phyloP scores from a whole-genome alignment of 768 basidiomycete genomes.

The Sutorius australiensis region DNA sequence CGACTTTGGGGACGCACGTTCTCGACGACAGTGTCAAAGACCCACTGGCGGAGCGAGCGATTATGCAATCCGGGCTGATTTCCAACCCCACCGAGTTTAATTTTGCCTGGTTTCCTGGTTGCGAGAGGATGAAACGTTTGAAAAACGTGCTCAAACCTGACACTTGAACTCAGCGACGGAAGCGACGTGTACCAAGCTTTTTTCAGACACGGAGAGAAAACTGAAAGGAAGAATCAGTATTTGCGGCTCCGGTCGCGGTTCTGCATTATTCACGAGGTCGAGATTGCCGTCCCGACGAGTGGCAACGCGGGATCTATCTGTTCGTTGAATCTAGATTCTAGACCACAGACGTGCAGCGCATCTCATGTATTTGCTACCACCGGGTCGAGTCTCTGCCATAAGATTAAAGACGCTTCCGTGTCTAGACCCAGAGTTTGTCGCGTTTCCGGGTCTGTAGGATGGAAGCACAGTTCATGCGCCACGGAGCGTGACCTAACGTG shows the following conservation, averaged over 20 bases:
- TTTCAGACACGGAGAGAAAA: background rate
- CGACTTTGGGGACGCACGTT: no score
- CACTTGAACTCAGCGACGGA: background rate
- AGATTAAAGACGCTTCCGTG: background rate
- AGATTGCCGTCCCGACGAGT: background rate
- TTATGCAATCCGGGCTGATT: no score
- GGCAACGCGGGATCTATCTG: background rate
- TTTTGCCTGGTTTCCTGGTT: no score
- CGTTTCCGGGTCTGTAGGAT: background rate
- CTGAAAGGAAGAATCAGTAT: background rate
- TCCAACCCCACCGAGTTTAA: no score
- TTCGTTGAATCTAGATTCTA: background rate
- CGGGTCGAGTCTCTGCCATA: background rate
- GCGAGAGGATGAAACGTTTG: background rate
- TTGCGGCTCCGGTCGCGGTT: background rate
- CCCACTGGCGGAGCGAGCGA: no score
- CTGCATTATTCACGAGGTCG: background rate
- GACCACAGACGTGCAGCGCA: background rate
- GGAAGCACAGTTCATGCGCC: no score
- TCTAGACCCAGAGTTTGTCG: no score
- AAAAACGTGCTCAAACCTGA: background rate
- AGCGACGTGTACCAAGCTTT: background rate
- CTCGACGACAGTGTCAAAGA: no score
- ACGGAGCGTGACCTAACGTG: background rate
- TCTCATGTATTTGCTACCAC: background rate